Percentiles rank a stretch among this genome's conserved stretches.
Evolutionary conservation across 2,329 filamentous ascomycete species (phyloP).

Genomic region (Penicillium palitans): DNA sequence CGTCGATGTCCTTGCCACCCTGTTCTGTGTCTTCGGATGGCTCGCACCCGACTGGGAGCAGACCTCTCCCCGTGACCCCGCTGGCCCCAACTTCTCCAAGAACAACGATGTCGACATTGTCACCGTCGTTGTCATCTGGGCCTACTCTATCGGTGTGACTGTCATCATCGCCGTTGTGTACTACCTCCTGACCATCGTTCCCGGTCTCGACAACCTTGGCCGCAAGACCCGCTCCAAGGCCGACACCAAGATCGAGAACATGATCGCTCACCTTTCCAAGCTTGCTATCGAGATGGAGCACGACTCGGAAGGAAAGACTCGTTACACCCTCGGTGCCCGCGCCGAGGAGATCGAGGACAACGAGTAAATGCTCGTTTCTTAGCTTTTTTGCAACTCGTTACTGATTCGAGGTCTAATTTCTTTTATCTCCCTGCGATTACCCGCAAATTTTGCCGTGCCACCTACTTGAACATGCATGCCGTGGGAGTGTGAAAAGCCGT

Average conservation of each 20-base stretch:
- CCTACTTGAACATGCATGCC: conserved; percentile 30
- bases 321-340: conserved; percentile 46
- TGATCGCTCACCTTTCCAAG: conserved; percentile 54
- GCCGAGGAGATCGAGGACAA: conserved; percentile 47
- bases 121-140: conserved; percentile 55
- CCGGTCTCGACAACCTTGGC: conserved; percentile 52
- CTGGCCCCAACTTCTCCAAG: conserved; percentile 34
- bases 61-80: conserved; percentile 32
- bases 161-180: conserved; percentile 56
- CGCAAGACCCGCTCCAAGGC: conserved; percentile 53
- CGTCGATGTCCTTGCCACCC: conserved; percentile 69
- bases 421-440: conserved; percentile 15
- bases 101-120: conserved; percentile 60
- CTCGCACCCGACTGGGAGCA: conserved; percentile 54
- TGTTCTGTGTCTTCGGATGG: conserved; percentile 77
- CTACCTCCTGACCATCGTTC: conserved; percentile 50
- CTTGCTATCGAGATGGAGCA: conserved; percentile 53
- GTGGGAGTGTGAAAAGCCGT: conserved; percentile 20
- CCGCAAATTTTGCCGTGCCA: conserved; percentile 32
- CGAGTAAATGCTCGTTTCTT: conserved; percentile 39
- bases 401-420: conserved; percentile 33
- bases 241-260: conserved; percentile 57
- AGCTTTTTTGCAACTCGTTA: conserved; percentile 35
- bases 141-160: conserved; percentile 55
- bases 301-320: conserved; percentile 48